Conservation (phyloP, 352 stramenopile genomes). For the Phytophthora sp. region DNA sequence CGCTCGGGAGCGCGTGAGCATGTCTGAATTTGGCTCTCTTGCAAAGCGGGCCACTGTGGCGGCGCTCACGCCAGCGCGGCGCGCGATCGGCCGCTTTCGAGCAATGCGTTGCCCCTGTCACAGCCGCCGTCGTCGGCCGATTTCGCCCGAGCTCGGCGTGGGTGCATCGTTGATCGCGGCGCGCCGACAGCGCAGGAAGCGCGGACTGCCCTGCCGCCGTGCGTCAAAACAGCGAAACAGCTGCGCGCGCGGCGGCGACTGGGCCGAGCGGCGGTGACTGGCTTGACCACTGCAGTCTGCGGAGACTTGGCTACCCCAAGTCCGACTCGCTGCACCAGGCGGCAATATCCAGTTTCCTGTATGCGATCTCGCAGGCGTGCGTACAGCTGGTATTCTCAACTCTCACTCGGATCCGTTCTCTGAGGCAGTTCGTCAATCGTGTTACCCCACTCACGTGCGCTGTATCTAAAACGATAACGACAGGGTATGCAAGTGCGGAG, state of each 20-base stretch:
- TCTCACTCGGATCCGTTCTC: too few species aligned
- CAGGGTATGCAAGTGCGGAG: not conserved
- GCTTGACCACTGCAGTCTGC: constrained; percentile 3
- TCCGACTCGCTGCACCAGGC: constrained; percentile 4
- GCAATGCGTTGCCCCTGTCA: not conserved
- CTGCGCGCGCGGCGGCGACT: constrained; percentile 13
- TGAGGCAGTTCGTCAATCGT: too few species aligned
- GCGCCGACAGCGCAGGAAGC: constrained; percentile 17
- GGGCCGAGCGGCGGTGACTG: constrained; percentile 4
- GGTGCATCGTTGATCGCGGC: constrained; percentile 16
- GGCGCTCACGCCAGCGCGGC: constrained; percentile 6
- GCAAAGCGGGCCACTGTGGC: constrained; percentile 25
- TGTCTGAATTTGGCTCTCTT: constrained; percentile 33
- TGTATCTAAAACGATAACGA: not conserved
- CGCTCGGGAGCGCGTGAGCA: constrained; percentile 4
- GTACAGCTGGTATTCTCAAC: not conserved
- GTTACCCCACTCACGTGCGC: too few species aligned
- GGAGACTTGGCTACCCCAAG: not conserved
- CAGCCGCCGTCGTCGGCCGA: not conserved
- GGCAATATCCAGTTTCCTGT: constrained; percentile 27
- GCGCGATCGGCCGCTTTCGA: constrained; percentile 12
- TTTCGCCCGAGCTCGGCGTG: too few species aligned
- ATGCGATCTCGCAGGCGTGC: constrained; percentile 10
- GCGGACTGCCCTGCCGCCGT: constrained; percentile 2
- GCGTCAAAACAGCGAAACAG: constrained; percentile 24